Conservation (phyloP, 2,329 filamentous ascomycete species). For the Nigrospora sphaerica region DNA sequence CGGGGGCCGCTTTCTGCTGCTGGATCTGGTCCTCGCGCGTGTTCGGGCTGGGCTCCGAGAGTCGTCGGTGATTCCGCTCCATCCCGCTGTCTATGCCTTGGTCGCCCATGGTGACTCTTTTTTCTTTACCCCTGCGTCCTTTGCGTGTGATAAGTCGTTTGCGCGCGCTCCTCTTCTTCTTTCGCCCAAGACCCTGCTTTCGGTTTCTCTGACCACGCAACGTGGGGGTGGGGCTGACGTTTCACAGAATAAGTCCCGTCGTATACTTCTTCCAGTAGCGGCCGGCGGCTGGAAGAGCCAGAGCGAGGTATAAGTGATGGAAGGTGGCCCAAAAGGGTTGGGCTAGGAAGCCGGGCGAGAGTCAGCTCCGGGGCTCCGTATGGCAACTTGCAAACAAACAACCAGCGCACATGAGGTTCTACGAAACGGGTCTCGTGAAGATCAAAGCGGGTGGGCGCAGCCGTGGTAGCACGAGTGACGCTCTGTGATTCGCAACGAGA, state of each 20-base stretch:
- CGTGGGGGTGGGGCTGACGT: background rate
- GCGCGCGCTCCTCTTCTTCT: too few species aligned
- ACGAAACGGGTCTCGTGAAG: constrained; percentile 1
- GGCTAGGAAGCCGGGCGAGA: background rate
- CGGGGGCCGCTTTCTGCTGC: constrained; percentile 16
- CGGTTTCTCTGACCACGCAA: too few species aligned
- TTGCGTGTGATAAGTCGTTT: too few species aligned
- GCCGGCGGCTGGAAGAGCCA: background rate
- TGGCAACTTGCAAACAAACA: background rate
- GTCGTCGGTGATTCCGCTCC: constrained; percentile 20
- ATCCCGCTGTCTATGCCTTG: constrained; percentile 24
- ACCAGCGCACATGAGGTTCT: background rate
- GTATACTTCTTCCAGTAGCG: background rate
- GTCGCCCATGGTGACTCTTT: constrained; percentile 18
- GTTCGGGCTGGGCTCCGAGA: constrained; percentile 21
- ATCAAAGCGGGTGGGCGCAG: constrained; percentile 1
- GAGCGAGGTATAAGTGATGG: background rate
- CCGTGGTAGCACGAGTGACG: background rate
- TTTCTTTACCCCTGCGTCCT: background rate
- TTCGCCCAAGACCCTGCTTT: too few species aligned
- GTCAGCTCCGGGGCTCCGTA: constrained; percentile 1
- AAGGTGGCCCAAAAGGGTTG: background rate
- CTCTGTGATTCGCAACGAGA: background rate
- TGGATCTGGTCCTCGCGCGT: constrained; percentile 23
- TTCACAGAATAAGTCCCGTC: background rate